A percentile compares a stretch with the other conserved stretches of the same genome.
These are phyloP conservation scores for Gossypium lobatum DNA, from an alignment of 441 rosid species.

Conservation along the genomic window DNA sequence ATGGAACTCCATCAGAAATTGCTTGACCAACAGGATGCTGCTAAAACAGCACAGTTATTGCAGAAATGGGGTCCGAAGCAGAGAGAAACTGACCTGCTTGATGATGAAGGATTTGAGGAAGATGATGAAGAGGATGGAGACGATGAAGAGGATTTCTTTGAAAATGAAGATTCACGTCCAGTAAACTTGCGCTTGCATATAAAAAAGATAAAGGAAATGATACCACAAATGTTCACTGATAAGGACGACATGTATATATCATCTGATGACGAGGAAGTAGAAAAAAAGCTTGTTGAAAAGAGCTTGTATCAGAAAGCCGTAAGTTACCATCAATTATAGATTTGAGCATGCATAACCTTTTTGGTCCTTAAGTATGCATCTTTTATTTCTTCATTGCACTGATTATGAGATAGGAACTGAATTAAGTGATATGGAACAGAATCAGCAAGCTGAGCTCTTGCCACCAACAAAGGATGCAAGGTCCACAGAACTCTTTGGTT, in stretches of 20 bases:
- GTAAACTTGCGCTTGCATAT: constrained; percentile 53
- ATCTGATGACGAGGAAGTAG: constrained; percentile 88
- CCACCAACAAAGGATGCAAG: constrained; percentile 55
- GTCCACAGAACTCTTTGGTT: constrained; percentile 56
- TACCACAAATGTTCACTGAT: constrained; percentile 79
- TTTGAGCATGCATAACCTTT: background rate
- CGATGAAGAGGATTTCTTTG: constrained; percentile 29
- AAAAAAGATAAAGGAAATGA: constrained; percentile 80
- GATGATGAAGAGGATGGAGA: constrained; percentile 22
- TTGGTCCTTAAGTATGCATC: background rate
- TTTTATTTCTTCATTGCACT: background rate
- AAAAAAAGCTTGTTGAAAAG: constrained; percentile 41
- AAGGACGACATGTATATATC: constrained; percentile 67
- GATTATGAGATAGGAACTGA: constrained; percentile 7
- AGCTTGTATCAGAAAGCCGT: constrained; percentile 53
- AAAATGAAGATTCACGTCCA: constrained; percentile 35
- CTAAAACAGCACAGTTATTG: constrained; percentile 73
- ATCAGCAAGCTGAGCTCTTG: constrained; percentile 35
- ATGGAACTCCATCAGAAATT: constrained; percentile 89
- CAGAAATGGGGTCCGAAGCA: constrained; percentile 53
- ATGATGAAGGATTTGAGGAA: constrained; percentile 43
- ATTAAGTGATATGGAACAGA: constrained; percentile 38
- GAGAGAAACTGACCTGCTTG: constrained; percentile 32
- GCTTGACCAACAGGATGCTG: constrained; percentile 88
- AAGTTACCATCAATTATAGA: constrained; percentile 27